These are phyloP conservation scores for Pyricularia sp. DNA, from an alignment of 2,329 filamentous ascomycete species.

Conservation along the genomic window DNA sequence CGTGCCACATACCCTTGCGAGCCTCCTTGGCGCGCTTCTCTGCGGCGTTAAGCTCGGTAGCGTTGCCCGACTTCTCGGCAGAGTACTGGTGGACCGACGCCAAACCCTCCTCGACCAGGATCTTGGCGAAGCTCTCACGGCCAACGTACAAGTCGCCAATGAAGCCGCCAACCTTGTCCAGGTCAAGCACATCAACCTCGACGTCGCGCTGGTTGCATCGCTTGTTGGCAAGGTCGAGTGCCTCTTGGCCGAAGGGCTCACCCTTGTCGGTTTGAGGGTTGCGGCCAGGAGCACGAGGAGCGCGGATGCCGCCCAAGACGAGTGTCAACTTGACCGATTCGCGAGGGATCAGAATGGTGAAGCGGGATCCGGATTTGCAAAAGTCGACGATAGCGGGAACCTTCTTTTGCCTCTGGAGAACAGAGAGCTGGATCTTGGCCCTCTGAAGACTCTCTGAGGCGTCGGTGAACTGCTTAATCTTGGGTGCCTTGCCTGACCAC, in stretches of 20 bases:
- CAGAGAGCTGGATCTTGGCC: constrained; percentile 85
- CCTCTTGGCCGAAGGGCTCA: constrained; percentile 93
- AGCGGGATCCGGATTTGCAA: constrained; percentile 93
- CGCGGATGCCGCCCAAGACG: constrained; percentile 86
- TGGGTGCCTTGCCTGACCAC: constrained; percentile 84
- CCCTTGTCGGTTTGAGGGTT: constrained; percentile 63
- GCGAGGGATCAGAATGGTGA: constrained; percentile 82
- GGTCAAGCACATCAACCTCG: constrained; percentile 88
- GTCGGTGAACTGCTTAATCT: constrained; percentile 74
- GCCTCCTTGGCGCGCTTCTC: constrained; percentile 85
- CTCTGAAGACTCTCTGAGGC: constrained; percentile 90
- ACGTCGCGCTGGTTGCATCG: constrained; percentile 90
- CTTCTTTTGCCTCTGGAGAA: constrained; percentile 83
- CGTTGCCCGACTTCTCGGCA: constrained; percentile 89
- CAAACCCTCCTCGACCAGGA: constrained; percentile 86
- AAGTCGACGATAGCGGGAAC: constrained; percentile 93
- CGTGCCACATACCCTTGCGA: constrained; percentile 81
- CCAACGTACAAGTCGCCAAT: constrained; percentile 91
- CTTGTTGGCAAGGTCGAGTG: constrained; percentile 80
- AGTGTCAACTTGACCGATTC: constrained; percentile 93
- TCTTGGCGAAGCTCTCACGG: constrained; percentile 90
- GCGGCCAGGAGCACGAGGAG: constrained; percentile 71
- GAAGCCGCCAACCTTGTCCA: constrained; percentile 95
- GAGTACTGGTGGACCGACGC: constrained; percentile 91
- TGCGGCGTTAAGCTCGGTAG: constrained; percentile 75